These are phyloP conservation scores for Jamesozyma spencerorum DNA, from an alignment of 805 yeast species.

Conservation along the genomic window DNA sequence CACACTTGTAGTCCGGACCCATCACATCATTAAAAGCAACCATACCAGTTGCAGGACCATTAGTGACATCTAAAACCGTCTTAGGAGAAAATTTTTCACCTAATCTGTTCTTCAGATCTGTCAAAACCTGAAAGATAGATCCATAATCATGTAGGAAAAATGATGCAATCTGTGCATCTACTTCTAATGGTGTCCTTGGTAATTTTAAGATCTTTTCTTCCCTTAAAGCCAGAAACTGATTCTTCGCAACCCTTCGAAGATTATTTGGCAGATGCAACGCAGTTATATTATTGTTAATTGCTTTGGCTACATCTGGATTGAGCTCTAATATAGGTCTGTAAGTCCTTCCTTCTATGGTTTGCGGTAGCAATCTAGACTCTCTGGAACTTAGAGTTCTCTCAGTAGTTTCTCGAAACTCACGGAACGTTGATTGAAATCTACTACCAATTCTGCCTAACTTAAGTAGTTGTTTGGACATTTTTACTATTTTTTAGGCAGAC, in stretches of 20 bases:
- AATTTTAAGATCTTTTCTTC: slow-evolving; percentile 47
- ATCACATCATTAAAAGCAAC: slow-evolving; percentile 72
- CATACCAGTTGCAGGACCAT: slow-evolving; percentile 90
- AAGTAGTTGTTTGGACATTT: too few relatives aligned
- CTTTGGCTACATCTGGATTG: slow-evolving; percentile 47
- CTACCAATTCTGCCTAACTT: neutral
- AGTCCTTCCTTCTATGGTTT: slow-evolving; percentile 49
- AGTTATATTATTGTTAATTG: slow-evolving; percentile 56
- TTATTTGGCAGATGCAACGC: slow-evolving; percentile 52
- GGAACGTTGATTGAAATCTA: neutral
- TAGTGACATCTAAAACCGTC: slow-evolving; percentile 67
- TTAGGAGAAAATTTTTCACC: slow-evolving; percentile 47
- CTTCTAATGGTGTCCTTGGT: slow-evolving; percentile 39
- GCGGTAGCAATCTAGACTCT: slow-evolving; percentile 40
- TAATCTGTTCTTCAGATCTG: slow-evolving; percentile 52
- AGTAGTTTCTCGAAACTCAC: neutral
- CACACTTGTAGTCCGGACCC: slow-evolving; percentile 55
- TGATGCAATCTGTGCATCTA: slow-evolving; percentile 74
- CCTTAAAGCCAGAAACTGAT: slow-evolving; percentile 41
- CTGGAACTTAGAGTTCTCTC: neutral
- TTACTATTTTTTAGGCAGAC: too few relatives aligned
- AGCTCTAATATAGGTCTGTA: slow-evolving; percentile 41
- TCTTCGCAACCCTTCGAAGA: slow-evolving; percentile 54
- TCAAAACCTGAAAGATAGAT: slow-evolving; percentile 51
- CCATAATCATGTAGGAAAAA: slow-evolving; percentile 77